These are phyloP conservation scores for Elaeis guineensis DNA, from an alignment of 176 grass and related monocot genomes.

Conservation along the genomic window DNA sequence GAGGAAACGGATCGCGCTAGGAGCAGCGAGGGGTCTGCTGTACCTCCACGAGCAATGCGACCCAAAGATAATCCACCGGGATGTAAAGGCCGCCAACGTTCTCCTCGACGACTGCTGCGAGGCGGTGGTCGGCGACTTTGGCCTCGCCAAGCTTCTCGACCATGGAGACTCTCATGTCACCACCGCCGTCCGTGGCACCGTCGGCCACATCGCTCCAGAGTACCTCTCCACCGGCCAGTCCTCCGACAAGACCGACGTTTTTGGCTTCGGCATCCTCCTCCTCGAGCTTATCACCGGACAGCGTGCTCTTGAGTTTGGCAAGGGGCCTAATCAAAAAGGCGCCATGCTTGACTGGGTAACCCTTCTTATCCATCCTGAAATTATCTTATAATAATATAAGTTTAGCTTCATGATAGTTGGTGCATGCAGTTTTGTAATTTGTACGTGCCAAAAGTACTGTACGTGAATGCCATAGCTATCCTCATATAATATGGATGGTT, in stretches of 20 bases:
- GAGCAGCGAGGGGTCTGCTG: conserved; percentile 46
- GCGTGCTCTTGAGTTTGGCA: conserved; percentile 52
- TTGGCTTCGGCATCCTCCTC: conserved; percentile 56
- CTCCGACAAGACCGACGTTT: conserved; percentile 71
- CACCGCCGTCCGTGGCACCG: conserved; percentile 63
- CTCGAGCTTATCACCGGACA: conserved; percentile 66
- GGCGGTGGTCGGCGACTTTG: conserved; percentile 74
- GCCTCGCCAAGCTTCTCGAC: conserved; percentile 76
- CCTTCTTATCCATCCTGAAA: no score
- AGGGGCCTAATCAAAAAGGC: conserved; percentile 30
- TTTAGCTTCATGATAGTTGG: not conserved
- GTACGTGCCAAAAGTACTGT: no score
- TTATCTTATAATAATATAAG: conserved; percentile 6
- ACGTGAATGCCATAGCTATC: no score
- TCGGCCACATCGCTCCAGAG: conserved; percentile 64
- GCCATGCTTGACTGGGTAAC: conserved; percentile 57
- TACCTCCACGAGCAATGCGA: conserved; percentile 93
- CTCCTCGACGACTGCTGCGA: conserved; percentile 64
- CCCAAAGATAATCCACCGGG: conserved; percentile 31
- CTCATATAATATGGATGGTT: no score
- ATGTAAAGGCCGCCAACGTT: conserved; percentile 39
- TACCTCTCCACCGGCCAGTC: conserved; percentile 64
- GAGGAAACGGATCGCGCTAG: conserved; percentile 62
- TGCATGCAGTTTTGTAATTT: not conserved
- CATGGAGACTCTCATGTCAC: conserved; percentile 78